phyloP scores from a whole-genome alignment of 331 rosid genomes.

The Pyracantha coccinea region DNA sequence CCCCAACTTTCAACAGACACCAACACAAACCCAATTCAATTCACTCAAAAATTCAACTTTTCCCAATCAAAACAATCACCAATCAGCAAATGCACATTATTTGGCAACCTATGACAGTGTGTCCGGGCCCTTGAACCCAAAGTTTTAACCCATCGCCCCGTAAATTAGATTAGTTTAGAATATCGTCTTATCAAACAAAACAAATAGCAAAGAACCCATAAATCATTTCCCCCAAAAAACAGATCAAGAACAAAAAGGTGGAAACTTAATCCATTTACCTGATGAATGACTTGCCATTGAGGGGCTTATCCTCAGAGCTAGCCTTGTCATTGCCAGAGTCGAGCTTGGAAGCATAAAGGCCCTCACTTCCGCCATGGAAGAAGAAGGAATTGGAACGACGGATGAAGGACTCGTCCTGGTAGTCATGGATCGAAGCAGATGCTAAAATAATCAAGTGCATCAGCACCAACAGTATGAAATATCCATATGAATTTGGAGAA shows the following conservation, averaged over 20 bases:
- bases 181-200: no score
- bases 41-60: neutral
- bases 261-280: conserved; percentile 23
- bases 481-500: conserved; percentile 20
- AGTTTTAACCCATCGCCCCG: no score
- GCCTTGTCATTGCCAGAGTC: conserved; percentile 14
- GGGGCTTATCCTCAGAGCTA: conserved; percentile 36
- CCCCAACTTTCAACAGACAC: neutral
- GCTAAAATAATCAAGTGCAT: conserved; percentile 22
- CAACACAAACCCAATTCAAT: neutral
- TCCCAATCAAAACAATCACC: neutral
- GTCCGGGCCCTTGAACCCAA: no score
- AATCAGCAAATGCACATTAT: neutral
- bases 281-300: conserved; percentile 64
- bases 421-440: conserved; percentile 71
- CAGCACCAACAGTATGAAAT: neutral
- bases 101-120: no score
- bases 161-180: no score
- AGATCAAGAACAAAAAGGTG: conserved; percentile 13
- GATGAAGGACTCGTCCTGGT: conserved; percentile 51
- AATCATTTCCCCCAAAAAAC: conserved; percentile 3
- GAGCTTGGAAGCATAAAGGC: conserved; percentile 56
- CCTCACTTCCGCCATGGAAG: conserved; percentile 88
- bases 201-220: neutral
- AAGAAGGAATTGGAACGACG: conserved; percentile 77